Conservation (phyloP, 2,329 filamentous ascomycete species). For the Fusarium praegraminearum region DNA sequence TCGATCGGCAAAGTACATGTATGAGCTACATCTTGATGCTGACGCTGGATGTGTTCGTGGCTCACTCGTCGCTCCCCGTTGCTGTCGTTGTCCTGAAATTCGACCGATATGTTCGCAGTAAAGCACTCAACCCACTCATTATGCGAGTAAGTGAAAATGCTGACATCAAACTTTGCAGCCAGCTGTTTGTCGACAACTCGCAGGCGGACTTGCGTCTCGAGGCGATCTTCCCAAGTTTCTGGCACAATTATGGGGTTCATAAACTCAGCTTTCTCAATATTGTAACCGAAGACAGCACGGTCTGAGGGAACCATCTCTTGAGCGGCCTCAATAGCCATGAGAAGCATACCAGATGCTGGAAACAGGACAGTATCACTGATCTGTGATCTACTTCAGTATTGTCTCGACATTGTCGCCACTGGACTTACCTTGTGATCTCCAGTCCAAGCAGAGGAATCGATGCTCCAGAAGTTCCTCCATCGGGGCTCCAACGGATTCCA, state of each 20-base stretch:
- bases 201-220: constrained; percentile 2
- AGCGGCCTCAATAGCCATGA: constrained; percentile 61
- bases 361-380: constrained; percentile 10
- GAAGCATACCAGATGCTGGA: constrained; percentile 52
- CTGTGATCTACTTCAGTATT: neutral
- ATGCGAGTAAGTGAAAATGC: constrained; percentile 1
- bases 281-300: neutral
- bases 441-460: constrained; percentile 53
- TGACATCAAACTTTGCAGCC: neutral
- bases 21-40: neutral
- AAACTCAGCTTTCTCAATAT: neutral
- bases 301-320: neutral
- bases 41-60: neutral
- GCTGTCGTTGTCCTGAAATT: neutral
- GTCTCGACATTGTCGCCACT: no score
- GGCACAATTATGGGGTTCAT: neutral
- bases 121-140: neutral
- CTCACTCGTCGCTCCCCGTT: neutral
- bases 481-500: constrained; percentile 44
- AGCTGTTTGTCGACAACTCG: neutral
- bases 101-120: neutral
- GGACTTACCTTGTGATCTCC: constrained; percentile 50
- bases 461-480: constrained; percentile 46
- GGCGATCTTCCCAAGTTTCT: constrained; percentile 5
- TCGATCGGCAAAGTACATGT: neutral